These are phyloP conservation scores for Ophiosphaerella narmari DNA, from an alignment of 2,329 filamentous ascomycete species.

Conservation along the genomic window DNA sequence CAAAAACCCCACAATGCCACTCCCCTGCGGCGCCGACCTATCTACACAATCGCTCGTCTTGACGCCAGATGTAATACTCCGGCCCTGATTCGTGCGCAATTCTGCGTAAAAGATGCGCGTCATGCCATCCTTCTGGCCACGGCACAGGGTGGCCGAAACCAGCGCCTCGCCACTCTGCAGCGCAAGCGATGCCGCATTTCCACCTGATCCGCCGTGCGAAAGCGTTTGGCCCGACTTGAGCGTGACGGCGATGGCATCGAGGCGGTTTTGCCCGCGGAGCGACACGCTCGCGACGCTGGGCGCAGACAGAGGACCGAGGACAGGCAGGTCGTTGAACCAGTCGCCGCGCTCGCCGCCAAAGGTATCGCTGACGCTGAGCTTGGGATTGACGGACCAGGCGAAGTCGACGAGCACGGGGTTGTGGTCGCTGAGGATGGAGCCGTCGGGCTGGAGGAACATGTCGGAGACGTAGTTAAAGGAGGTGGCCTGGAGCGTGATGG, in stretches of 20 bases:
- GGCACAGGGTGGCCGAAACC: constrained; percentile 56
- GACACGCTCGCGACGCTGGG: constrained; percentile 39
- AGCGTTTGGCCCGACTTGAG: constrained; percentile 56
- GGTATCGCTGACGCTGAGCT: constrained; percentile 40
- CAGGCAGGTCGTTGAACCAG: constrained; percentile 62
- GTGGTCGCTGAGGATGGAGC: constrained; percentile 65
- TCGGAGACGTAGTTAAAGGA: constrained; percentile 60
- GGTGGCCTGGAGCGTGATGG: constrained; percentile 54
- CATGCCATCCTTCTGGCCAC: constrained; percentile 51
- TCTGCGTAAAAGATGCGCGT: constrained; percentile 62
- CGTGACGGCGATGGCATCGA: constrained; percentile 58
- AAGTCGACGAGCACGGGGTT: constrained; percentile 66
- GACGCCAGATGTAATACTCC: constrained; percentile 52
- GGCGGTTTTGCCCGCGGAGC: constrained; percentile 55
- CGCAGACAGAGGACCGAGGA: constrained; percentile 34
- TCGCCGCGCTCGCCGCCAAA: constrained; percentile 56
- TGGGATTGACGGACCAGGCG: constrained; percentile 27
- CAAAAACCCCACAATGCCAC: constrained; percentile 59
- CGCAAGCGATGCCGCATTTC: constrained; percentile 49
- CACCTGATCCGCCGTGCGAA: constrained; percentile 60
- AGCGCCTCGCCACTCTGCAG: constrained; percentile 57
- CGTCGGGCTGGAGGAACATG: constrained; percentile 63
- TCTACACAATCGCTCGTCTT: constrained; percentile 55
- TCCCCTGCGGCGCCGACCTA: constrained; percentile 54
- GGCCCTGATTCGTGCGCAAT: constrained; percentile 58